phyloP scores from a whole-genome alignment of 2,329 filamentous ascomycete species.

The Fusarium phyllophilum region DNA sequence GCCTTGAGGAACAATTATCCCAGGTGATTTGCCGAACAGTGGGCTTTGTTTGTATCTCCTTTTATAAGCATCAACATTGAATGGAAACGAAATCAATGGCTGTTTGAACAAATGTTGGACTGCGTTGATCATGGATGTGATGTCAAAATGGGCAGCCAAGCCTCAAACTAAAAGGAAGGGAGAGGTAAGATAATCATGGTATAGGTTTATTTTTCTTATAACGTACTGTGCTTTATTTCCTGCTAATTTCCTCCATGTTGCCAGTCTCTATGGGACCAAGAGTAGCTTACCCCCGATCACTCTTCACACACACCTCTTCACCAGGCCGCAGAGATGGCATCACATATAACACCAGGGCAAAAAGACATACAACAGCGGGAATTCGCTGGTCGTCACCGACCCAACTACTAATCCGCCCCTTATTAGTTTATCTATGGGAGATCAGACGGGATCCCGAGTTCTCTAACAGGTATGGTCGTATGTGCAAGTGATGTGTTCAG shows the following conservation, averaged over 20 bases:
- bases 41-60: neutral
- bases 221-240: neutral
- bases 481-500: neutral
- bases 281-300: neutral
- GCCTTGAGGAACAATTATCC: neutral
- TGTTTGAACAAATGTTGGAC: neutral
- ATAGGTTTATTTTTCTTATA: neutral
- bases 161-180: neutral
- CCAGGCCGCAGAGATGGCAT: neutral
- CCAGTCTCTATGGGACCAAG: neutral
- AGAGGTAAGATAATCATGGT: neutral
- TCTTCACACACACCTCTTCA: neutral
- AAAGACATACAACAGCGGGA: slow-evolving; percentile 11
- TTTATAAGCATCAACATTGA: neutral
- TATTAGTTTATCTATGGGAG: slow-evolving; percentile 2
- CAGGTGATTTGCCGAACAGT: neutral
- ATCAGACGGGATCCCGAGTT: slow-evolving; percentile 7
- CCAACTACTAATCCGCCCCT: slow-evolving; percentile 7
- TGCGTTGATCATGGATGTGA: neutral
- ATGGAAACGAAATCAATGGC: neutral
- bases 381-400: neutral
- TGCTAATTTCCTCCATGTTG: neutral
- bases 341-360: neutral
- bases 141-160: neutral
- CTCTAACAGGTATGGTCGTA: slow-evolving; percentile 6